A percentile compares a stretch with the other conserved stretches of the same genome.
Conservation (phyloP, 805 yeast species). For the Ogataea nonfermentans region DNA sequence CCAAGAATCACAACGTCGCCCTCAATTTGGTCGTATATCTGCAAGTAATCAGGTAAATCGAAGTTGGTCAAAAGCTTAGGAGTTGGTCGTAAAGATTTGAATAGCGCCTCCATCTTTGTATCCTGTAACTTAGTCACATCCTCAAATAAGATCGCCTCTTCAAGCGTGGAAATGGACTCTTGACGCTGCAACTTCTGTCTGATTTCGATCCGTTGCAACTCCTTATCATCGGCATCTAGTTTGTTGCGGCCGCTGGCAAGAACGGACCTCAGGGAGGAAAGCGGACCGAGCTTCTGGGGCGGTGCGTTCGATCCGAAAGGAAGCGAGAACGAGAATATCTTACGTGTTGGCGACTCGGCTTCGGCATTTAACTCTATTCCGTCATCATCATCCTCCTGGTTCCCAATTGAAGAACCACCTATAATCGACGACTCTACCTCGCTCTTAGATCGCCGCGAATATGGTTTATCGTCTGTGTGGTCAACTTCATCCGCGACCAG, state of each 20-base stretch:
- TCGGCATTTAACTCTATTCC: slow-evolving; percentile 23
- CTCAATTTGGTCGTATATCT: slow-evolving; percentile 56
- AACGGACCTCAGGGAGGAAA: slow-evolving; percentile 14
- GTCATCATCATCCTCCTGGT: slow-evolving; percentile 7
- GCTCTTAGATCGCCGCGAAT: slow-evolving; percentile 2
- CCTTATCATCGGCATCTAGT: slow-evolving; percentile 24
- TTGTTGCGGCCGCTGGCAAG: slow-evolving; percentile 6
- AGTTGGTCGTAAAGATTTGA: slow-evolving; percentile 48
- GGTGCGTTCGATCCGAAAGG: slow-evolving; percentile 50
- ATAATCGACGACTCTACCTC: slow-evolving; percentile 45
- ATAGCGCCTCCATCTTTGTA: slow-evolving; percentile 67
- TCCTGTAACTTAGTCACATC: slow-evolving; percentile 59
- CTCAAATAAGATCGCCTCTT: slow-evolving; percentile 59
- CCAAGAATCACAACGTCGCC: slow-evolving; percentile 84
- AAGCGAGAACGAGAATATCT: slow-evolving; percentile 53
- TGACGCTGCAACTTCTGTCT: slow-evolving; percentile 47
- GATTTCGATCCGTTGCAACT: slow-evolving; percentile 34
- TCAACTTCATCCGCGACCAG: neutral
- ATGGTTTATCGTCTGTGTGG: neutral
- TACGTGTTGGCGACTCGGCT: slow-evolving; percentile 26
- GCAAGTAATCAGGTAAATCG: slow-evolving; percentile 36
- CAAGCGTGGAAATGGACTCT: slow-evolving; percentile 56
- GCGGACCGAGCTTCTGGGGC: slow-evolving; percentile 15
- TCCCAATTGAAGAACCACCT: slow-evolving; percentile 44
- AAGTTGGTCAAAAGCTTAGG: slow-evolving; percentile 20